Evolutionary conservation across 495 filamentous ascomycete genomes (phyloP).

Genomic region (Daldinia grandis): DNA sequence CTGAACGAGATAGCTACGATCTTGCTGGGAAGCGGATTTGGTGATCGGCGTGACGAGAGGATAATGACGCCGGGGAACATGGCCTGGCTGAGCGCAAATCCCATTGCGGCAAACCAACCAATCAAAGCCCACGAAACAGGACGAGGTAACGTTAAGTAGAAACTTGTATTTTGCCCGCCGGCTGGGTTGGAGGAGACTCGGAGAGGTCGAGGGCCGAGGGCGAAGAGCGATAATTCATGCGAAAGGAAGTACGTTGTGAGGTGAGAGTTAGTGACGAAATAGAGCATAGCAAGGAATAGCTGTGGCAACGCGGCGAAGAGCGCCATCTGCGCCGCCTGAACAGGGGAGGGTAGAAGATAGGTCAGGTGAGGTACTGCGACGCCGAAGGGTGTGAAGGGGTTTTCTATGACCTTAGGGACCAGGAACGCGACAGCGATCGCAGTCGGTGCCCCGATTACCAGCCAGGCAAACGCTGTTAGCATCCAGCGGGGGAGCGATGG

Average conservation of each 20-base stretch:
- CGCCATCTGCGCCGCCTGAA: conserved; percentile 36
- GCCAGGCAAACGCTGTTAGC: conserved; percentile 44
- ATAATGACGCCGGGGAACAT: conserved; percentile 44
- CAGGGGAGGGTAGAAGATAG: conserved; percentile 31
- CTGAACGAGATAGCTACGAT: conserved; percentile 45
- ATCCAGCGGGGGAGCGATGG: conserved; percentile 51
- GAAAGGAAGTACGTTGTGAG: conserved; percentile 53
- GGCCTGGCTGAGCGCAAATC: conserved; percentile 51
- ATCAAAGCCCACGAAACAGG: conserved; percentile 50
- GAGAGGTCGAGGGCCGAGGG: conserved; percentile 42
- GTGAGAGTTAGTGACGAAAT: conserved; percentile 52
- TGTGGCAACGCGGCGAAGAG: conserved; percentile 52
- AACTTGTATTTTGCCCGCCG: conserved; percentile 49
- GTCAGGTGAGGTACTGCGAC: conserved; percentile 38
- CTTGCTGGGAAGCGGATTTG: neutral
- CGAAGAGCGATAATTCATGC: conserved; percentile 55
- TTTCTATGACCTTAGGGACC: conserved; percentile 30
- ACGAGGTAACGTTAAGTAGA: conserved; percentile 54
- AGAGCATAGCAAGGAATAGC: conserved; percentile 51
- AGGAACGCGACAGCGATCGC: conserved; percentile 46
- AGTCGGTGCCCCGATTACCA: conserved; percentile 36
- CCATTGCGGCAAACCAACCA: conserved; percentile 47
- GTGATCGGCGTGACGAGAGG: conserved; percentile 3
- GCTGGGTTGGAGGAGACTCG: conserved; percentile 48
- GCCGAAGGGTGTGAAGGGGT: conserved; percentile 46